Conservation (phyloP, 306 rosid species). For the Corylus avellana region DNA sequence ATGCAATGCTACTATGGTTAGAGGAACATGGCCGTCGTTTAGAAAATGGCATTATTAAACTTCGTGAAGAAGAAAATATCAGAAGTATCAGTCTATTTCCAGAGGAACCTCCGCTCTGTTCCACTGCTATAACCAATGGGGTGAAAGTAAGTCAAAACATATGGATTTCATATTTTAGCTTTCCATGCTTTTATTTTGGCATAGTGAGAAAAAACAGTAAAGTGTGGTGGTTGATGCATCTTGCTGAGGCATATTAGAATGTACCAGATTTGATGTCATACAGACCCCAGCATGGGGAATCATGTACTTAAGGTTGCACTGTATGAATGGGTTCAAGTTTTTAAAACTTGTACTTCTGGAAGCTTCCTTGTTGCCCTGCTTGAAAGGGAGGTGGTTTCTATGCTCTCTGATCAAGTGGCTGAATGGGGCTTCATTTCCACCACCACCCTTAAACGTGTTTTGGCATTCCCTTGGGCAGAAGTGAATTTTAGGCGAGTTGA, state of each 20-base stretch:
- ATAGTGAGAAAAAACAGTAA: slow-evolving; percentile 11
- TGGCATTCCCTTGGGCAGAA: background rate
- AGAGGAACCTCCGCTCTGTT: slow-evolving; percentile 70
- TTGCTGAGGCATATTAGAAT: slow-evolving; percentile 22
- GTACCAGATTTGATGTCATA: slow-evolving; percentile 5
- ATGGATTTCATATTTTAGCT: background rate
- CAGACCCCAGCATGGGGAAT: slow-evolving; percentile 8
- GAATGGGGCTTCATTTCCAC: background rate
- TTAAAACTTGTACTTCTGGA: background rate
- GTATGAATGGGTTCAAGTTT: background rate
- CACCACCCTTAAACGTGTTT: background rate
- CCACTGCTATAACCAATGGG: slow-evolving; percentile 72
- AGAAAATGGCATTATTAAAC: slow-evolving; percentile 67
- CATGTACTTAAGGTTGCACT: background rate
- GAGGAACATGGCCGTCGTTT: slow-evolving; percentile 87
- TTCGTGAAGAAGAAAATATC: slow-evolving; percentile 39
- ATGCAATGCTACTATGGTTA: slow-evolving; percentile 86
- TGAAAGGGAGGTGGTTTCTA: background rate
- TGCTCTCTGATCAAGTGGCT: background rate
- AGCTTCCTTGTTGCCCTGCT: background rate
- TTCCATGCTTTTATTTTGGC: slow-evolving; percentile 9
- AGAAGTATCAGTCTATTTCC: slow-evolving; percentile 74
- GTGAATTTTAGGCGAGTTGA: background rate
- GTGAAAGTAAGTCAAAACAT: slow-evolving; percentile 58
- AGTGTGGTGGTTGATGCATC: slow-evolving; percentile 7